phyloP scores from a whole-genome alignment of 495 filamentous ascomycete species.

The Aspergillus mulundensis region DNA sequence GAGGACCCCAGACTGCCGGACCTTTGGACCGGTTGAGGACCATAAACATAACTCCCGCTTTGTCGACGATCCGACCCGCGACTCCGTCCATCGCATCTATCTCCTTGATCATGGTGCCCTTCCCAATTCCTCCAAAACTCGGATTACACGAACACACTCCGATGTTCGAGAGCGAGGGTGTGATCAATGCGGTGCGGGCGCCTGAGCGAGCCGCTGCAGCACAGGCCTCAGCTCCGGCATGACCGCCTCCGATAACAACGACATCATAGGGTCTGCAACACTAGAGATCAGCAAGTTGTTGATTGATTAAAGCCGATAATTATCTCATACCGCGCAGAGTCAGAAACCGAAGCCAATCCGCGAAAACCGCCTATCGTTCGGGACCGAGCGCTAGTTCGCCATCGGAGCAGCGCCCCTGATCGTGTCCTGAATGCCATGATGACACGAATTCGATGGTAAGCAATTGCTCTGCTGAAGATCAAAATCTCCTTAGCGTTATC shows the following conservation, averaged over 20 bases:
- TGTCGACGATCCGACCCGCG: conserved; percentile 84
- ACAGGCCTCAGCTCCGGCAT: conserved; percentile 91
- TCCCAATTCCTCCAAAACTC: conserved; percentile 96
- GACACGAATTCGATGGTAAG: not conserved
- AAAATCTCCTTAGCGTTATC: not conserved
- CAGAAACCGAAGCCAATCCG: conserved; percentile 46
- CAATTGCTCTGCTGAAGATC: not conserved
- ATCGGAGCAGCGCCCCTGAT: conserved; percentile 27
- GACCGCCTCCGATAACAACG: conserved; percentile 90
- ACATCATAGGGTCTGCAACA: conserved; percentile 76
- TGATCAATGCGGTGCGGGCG: conserved; percentile 85
- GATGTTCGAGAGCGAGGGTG: conserved; percentile 80
- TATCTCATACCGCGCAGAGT: conserved; percentile 37
- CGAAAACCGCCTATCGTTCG: conserved; percentile 22
- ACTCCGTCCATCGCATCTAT: conserved; percentile 94
- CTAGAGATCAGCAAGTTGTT: not conserved
- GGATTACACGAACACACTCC: conserved; percentile 98
- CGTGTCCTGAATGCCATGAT: conserved; percentile 38
- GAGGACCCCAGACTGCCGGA: conserved; percentile 92
- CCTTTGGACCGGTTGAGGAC: conserved; percentile 86
- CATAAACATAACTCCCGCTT: conserved; percentile 87
- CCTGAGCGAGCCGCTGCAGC: conserved; percentile 89
- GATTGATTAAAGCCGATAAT: not conserved
- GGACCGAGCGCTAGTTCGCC: conserved; percentile 27
- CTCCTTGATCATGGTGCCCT: conserved; percentile 93